These are phyloP conservation scores for Anthracocystis panici-leucophaei DNA, from an alignment of 1,284 basidiomycete genomes.

Conservation along the genomic window DNA sequence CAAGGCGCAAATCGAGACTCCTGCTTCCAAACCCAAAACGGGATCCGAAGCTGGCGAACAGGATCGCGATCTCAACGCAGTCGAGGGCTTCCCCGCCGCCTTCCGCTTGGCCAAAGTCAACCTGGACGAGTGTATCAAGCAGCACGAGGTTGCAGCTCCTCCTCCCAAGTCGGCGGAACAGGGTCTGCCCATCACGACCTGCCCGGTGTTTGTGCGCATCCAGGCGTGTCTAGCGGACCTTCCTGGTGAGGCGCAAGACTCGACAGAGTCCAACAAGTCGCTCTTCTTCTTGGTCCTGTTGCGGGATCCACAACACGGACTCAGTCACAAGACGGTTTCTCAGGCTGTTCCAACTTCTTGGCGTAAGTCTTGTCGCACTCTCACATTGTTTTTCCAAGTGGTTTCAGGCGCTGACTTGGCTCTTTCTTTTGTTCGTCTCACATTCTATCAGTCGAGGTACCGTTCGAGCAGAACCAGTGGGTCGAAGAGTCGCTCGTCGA, in stretches of 20 bases:
- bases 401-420: neutral
- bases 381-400: neutral
- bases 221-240: conserved; percentile 75
- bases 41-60: conserved; percentile 10
- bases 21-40: conserved; percentile 40
- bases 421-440: conserved; percentile 2
- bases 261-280: conserved; percentile 37
- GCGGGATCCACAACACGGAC: conserved; percentile 61
- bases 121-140: conserved; percentile 79
- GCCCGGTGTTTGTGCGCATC: conserved; percentile 91
- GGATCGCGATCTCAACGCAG: conserved; percentile 80
- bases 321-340: conserved; percentile 62
- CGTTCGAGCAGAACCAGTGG: conserved; percentile 65
- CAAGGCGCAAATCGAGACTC: conserved; percentile 47
- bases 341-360: conserved; percentile 64
- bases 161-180: conserved; percentile 13
- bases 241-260: conserved; percentile 22
- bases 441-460: conserved; percentile 52
- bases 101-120: conserved; percentile 81
- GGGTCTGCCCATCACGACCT: conserved; percentile 81
- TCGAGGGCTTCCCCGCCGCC: conserved; percentile 85
- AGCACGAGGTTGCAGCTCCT: conserved; percentile 74
- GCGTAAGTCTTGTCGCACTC: conserved; percentile 46
- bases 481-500: conserved; percentile 67
- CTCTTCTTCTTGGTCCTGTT: conserved; percentile 63